A percentile compares a stretch with the other conserved stretches of the same genome.
These are phyloP conservation scores for Trichaptum fuscoviolaceum DNA, from an alignment of 768 basidiomycete species.

Conservation along the genomic window DNA sequence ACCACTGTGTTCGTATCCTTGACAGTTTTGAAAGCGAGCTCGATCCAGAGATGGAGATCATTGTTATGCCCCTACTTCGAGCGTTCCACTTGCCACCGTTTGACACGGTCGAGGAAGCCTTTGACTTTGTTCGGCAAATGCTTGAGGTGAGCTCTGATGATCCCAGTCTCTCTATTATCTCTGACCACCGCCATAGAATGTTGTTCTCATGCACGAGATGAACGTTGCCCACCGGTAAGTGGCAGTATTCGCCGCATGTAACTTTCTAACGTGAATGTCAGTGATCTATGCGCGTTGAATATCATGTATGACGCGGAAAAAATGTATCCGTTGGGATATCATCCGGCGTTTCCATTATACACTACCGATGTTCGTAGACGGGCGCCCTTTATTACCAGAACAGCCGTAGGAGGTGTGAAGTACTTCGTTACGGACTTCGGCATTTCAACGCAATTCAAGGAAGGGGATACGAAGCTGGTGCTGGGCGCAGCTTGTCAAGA, in stretches of 20 bases:
- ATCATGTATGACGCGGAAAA: slow-evolving; percentile 34
- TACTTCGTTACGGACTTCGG: too few species aligned
- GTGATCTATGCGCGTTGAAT: slow-evolving; percentile 16
- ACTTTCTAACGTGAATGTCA: neutral
- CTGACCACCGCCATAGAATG: neutral
- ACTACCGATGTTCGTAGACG: slow-evolving; percentile 34
- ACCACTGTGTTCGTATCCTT: slow-evolving; percentile 17
- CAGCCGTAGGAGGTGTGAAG: too few species aligned
- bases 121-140: slow-evolving; percentile 17
- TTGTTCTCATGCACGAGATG: slow-evolving; percentile 10
- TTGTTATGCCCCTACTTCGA: slow-evolving; percentile 20
- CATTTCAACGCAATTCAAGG: too few species aligned
- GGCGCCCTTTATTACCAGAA: slow-evolving; percentile 21
- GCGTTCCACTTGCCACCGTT: slow-evolving; percentile 13
- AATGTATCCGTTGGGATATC: slow-evolving; percentile 31
- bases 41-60: neutral
- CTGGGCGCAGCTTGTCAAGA: slow-evolving; percentile 20
- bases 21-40: slow-evolving; percentile 11
- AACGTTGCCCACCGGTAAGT: slow-evolving; percentile 12
- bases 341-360: slow-evolving; percentile 26
- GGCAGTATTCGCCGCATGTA: neutral
- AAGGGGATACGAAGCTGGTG: too few species aligned
- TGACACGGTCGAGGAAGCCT: slow-evolving; percentile 14
- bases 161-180: too few species aligned
- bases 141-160: slow-evolving; percentile 15